Conservation (phyloP, 306 rosid genomes). For the Lathyrus aphaca region DNA sequence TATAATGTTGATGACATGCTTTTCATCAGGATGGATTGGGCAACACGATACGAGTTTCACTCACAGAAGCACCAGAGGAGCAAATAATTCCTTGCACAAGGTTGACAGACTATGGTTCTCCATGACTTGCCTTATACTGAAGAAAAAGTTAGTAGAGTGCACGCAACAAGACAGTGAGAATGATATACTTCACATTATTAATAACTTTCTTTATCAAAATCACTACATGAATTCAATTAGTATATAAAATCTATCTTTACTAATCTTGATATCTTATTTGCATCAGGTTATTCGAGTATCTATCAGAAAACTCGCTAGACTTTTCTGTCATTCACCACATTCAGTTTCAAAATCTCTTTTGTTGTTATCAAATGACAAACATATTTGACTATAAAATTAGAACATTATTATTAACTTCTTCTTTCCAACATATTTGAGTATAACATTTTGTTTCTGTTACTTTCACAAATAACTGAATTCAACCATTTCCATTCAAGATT, state of each 20-base stretch:
- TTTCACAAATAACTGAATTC: too few species aligned
- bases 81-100: conserved; percentile 95
- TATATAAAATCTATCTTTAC: conserved; percentile 2
- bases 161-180: too few species aligned
- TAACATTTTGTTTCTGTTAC: too few species aligned
- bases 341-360: conserved; percentile 74
- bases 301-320: conserved; percentile 66
- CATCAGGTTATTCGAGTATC: conserved; percentile 81
- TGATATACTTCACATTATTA: background rate
- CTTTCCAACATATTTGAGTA: too few species aligned
- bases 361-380: too few species aligned
- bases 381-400: too few species aligned
- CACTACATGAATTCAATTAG: conserved; percentile 9
- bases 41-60: conserved; percentile 96
- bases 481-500: too few species aligned
- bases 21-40: conserved; percentile 89
- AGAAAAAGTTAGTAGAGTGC: conserved; percentile 93
- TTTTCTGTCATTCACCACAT: conserved; percentile 94
- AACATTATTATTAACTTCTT: too few species aligned
- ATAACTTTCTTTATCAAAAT: conserved; percentile 26
- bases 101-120: conserved; percentile 86
- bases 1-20: conserved; percentile 24
- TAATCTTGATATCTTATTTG: conserved; percentile 31
- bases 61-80: conserved; percentile 96
- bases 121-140: conserved; percentile 75